Base-by-base conservation (phyloP, 2,329 filamentous ascomycete species). In the Biscogniauxia mediterranea region DNA sequence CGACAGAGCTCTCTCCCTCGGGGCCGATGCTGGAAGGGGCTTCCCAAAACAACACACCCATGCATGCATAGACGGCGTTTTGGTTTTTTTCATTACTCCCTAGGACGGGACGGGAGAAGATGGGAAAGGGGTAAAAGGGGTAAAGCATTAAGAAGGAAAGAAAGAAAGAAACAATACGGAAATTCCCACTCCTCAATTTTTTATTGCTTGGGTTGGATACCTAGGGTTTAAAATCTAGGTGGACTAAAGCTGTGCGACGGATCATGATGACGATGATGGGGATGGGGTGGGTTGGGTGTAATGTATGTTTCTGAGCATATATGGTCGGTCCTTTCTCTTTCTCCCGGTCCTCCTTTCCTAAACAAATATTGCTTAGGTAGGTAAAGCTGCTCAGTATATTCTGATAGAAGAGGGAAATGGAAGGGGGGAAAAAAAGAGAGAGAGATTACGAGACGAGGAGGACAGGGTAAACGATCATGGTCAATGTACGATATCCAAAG, bases 171-270 rank as follows among this genome's bases (percentile, higher is more conserved):
- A 54, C 13, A 32, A 54, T 32, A 32, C 20, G 50, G 50, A 52
- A 52, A 21, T 21, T 25, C 50, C 50, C 19, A 52, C 50, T 52
- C 50, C 19, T 52, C 15, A 32, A 28, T 54, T 54, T 17, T 54
- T 54, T 52, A 13, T 52, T 52, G 15, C n/a, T 26, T 13, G 13
- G 23, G 23, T 52, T 13, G 2, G 23, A 52, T 2, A 52, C 19
- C 23, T 52, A n/a, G 51, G 38, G 15, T 46, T 46, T 46, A n/a
- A 21, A 51, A 51, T 19, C 20, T 21, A 19, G n/a, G 20, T 21
- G 5, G n/a, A n/a, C 49, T 51, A 19, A 15, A 60, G 25, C 54
- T 52, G 46, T 42, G 53, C 17, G 52, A 23, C 50, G 57, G 55
- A 55, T 26, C 25, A 50, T 13, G 7, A 32, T 32, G 28, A 32